phyloP scores from a whole-genome alignment of 805 yeast genomes.

The Candida sakaeoensis region DNA sequence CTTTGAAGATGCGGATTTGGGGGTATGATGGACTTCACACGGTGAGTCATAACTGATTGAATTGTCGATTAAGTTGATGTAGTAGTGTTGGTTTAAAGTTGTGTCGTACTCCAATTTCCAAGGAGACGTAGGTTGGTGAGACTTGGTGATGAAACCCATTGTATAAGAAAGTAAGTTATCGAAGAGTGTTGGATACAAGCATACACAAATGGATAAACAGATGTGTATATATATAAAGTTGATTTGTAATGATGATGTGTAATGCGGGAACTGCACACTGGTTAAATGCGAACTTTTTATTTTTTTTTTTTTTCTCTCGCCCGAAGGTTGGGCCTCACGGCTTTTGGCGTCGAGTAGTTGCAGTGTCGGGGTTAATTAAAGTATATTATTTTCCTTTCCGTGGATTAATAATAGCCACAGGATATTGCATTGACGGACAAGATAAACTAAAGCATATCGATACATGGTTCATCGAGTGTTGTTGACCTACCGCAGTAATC shows the following conservation, averaged over 20 bases:
- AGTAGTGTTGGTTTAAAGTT: slow-evolving; percentile 37
- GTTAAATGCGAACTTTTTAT: background rate
- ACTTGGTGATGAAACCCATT: background rate
- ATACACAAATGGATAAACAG: background rate
- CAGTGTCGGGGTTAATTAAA: too few relatives aligned
- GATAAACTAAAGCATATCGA: too few relatives aligned
- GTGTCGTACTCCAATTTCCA: slow-evolving; percentile 33
- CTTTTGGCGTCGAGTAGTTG: too few relatives aligned
- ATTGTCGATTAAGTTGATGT: slow-evolving; percentile 30
- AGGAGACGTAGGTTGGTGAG: slow-evolving; percentile 1
- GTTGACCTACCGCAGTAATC: too few relatives aligned
- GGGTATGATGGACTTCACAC: slow-evolving; percentile 29
- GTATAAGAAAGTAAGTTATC: background rate
- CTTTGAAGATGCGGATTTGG: background rate
- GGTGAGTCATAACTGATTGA: slow-evolving; percentile 44
- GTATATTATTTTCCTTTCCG: too few relatives aligned
- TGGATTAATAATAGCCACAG: too few relatives aligned
- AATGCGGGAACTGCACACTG: background rate
- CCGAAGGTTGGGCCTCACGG: too few relatives aligned
- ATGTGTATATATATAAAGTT: too few relatives aligned
- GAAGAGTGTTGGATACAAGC: too few relatives aligned
- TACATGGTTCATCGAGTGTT: too few relatives aligned
- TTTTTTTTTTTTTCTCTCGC: background rate
- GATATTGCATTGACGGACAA: too few relatives aligned
- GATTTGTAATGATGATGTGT: background rate